Evolutionary conservation across 225 moss, liverwort and hornwort species (phyloP).

Genomic region (Marchantia polymorpha): DNA sequence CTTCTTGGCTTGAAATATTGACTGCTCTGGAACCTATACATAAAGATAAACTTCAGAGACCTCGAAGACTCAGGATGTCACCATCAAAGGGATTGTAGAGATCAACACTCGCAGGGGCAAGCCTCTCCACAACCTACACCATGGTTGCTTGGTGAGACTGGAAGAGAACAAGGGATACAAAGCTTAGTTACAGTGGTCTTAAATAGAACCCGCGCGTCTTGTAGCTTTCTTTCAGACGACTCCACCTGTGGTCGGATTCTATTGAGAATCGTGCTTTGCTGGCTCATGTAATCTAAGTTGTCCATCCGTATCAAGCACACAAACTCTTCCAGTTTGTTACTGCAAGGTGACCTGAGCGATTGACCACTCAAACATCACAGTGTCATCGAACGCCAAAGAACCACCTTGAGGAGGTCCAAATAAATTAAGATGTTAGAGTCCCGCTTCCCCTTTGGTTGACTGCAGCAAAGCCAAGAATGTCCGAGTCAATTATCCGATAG

Average conservation of each 20-base stretch:
- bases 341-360: slow-evolving; percentile 25
- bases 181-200: not conserved
- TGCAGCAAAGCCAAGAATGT: slow-evolving; percentile 36
- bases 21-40: slow-evolving; percentile 17
- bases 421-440: slow-evolving; percentile 26
- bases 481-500: slow-evolving; percentile 20
- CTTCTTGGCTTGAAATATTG: slow-evolving; percentile 13
- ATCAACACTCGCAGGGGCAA: not conserved
- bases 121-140: not conserved
- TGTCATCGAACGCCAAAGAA: slow-evolving; percentile 26
- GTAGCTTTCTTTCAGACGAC: not conserved
- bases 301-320: not conserved
- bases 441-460: slow-evolving; percentile 35
- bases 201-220: not conserved
- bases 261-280: slow-evolving; percentile 10
- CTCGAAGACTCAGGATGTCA: slow-evolving; percentile 10
- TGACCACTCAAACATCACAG: slow-evolving; percentile 18
- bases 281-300: slow-evolving; percentile 1
- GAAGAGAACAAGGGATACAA: not conserved
- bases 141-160: not conserved
- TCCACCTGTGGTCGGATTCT: not conserved
- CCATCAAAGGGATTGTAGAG: not conserved
- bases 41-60: slow-evolving; percentile 10
- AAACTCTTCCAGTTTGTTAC: slow-evolving; percentile 8
- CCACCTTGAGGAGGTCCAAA: slow-evolving; percentile 23